A percentile compares a stretch with the other conserved stretches of the same genome.
phyloP scores from a whole-genome alignment of 345 rosid genomes.

The Populus ilicifolia region DNA sequence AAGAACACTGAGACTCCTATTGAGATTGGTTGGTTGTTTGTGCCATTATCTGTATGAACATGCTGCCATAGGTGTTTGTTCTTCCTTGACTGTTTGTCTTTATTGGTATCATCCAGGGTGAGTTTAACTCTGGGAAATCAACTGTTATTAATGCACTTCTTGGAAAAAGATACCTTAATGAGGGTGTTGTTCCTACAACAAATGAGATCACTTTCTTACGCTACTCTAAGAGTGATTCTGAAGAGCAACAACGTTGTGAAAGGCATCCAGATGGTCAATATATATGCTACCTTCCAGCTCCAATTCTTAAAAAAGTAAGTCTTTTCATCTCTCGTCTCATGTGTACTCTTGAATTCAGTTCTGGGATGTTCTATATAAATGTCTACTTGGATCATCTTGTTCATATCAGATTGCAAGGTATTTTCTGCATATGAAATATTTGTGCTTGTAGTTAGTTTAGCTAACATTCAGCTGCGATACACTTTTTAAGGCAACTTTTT shows the following conservation, averaged over 20 bases:
- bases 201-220: slow-evolving; percentile 85
- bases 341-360: neutral
- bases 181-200: slow-evolving; percentile 92
- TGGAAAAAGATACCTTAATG: slow-evolving; percentile 82
- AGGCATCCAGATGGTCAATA: slow-evolving; percentile 91
- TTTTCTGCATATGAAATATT: neutral
- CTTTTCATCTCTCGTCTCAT: slow-evolving; percentile 13
- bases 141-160: slow-evolving; percentile 91
- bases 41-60: slow-evolving; percentile 7
- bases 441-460: neutral
- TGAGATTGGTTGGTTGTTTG: slow-evolving; percentile 1
- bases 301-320: slow-evolving; percentile 86
- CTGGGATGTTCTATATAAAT: neutral
- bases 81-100: slow-evolving; percentile 10
- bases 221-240: slow-evolving; percentile 57
- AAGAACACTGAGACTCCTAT: neutral
- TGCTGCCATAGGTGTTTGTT: slow-evolving; percentile 1
- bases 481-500: neutral
- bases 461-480: neutral
- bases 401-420: neutral
- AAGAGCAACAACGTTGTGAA: slow-evolving; percentile 70
- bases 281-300: slow-evolving; percentile 81
- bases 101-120: slow-evolving; percentile 58
- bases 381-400: neutral
- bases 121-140: slow-evolving; percentile 94